A percentile compares a stretch with the other conserved stretches of the same genome.
Conservation (phyloP, 2,329 filamentous ascomycete genomes). For the Tolypocladium nubicola region DNA sequence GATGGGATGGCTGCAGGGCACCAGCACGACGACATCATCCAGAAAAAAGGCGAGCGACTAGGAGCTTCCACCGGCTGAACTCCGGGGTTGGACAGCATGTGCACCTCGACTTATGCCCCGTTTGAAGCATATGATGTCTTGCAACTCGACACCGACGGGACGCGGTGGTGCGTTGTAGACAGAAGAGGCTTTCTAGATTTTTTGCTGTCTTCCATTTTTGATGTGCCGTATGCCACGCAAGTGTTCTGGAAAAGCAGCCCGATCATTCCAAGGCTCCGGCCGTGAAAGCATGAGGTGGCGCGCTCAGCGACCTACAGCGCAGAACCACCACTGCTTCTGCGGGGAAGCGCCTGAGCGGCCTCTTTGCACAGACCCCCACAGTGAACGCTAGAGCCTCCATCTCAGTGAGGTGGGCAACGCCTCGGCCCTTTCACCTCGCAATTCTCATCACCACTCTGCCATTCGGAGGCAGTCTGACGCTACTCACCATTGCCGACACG, state of each 20-base stretch:
- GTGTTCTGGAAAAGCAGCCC: too few species aligned
- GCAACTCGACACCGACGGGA: too few species aligned
- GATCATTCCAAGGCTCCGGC: background rate
- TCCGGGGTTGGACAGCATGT: conserved; percentile 7
- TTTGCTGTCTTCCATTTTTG: too few species aligned
- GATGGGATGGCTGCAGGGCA: conserved; percentile 9
- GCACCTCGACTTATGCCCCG: background rate
- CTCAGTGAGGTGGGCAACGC: background rate
- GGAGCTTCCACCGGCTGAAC: conserved; percentile 21
- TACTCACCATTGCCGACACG: background rate
- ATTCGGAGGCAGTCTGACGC: background rate
- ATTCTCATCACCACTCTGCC: background rate
- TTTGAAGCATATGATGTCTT: background rate
- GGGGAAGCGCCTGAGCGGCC: background rate
- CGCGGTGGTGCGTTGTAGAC: too few species aligned
- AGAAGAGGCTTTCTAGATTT: too few species aligned
- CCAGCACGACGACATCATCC: conserved; percentile 18
- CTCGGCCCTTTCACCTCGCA: background rate
- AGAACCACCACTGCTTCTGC: background rate
- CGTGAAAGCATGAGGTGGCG: background rate
- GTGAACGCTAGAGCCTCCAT: background rate
- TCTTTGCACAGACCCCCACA: background rate
- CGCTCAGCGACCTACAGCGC: background rate
- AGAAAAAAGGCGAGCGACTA: conserved; percentile 13
- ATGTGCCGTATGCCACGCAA: too few species aligned